These are phyloP conservation scores for Cenchrus americanus DNA, from an alignment of 176 grass and related monocot species.

Conservation along the genomic window DNA sequence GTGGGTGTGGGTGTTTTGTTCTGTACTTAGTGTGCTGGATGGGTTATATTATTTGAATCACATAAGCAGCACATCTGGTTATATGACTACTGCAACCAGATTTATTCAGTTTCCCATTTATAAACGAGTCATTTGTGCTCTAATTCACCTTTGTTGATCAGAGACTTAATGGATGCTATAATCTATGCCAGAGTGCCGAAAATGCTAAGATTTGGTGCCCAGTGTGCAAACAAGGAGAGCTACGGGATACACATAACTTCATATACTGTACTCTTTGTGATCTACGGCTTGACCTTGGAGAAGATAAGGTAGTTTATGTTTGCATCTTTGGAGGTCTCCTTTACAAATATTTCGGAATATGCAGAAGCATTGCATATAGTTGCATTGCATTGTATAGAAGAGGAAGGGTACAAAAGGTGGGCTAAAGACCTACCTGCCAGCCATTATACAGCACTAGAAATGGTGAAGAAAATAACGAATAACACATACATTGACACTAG, in stretches of 20 bases:
- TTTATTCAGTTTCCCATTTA: background rate
- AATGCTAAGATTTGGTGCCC: conserved; percentile 80
- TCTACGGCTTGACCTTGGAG: conserved; percentile 71
- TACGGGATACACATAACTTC: conserved; percentile 68
- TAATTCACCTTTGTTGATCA: background rate
- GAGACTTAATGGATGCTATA: conserved; percentile 32
- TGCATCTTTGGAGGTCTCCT: conserved; percentile 22
- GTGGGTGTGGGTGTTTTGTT: background rate
- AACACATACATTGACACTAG: background rate
- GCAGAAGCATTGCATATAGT: background rate
- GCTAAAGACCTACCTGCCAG: too few relatives aligned
- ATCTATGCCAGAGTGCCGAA: conserved; percentile 42
- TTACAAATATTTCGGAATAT: background rate
- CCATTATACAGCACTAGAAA: background rate
- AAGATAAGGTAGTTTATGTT: conserved; percentile 71
- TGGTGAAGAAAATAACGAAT: background rate
- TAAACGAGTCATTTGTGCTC: background rate
- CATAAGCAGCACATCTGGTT: background rate
- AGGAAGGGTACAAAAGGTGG: background rate
- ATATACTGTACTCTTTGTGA: conserved; percentile 75
- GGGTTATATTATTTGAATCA: background rate
- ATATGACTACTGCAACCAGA: conserved; percentile 17
- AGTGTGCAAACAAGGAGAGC: conserved; percentile 80
- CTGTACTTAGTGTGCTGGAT: background rate
- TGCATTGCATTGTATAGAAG: background rate